Evolutionary conservation across 2,329 filamentous ascomycete species (phyloP), one percentile per base, ranked within the genome.

Genomic region (Penicillium decumbens): DNA sequence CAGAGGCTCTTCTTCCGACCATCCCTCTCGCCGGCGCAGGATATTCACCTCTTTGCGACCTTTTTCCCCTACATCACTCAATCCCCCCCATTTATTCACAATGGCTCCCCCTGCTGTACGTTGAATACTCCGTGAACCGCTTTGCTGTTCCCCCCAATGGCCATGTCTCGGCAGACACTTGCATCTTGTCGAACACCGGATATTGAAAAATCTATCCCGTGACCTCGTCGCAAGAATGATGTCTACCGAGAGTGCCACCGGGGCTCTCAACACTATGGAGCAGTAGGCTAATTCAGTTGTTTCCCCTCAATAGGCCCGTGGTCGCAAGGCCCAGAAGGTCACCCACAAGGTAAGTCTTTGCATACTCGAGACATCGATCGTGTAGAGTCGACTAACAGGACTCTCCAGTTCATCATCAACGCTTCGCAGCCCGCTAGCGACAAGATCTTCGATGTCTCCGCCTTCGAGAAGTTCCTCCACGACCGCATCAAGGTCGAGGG

Each of bases 381-480:
- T 13, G n/a, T 29, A 32, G 18, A 37, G 33, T 37, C 38, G 23
- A 41, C 46, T 51, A 49, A 42, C 30, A 45, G 8, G 15, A 38
- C 28, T 15, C 53, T 50, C 47, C 65, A 95, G 92, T 98, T 89
- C 86, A 86, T 95, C 82, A 97, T 98, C 88, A 95, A 98, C 82
- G 92, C 91, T 77, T 91, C 89, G 71, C 92, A 97, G 80, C 93
- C 93, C 70, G 91, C 91, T 67, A 88, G 84, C 80, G 93, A 98
- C 84, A 97, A 97, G 87, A 98, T 98, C 84, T 97, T 98, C 85
- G 93, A 98, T 77, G 85, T 95, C 75, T 85, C 88, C 69, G 91
- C 91, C 66, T 98, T 98, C 77, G 91, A 96, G 81, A 97, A 97
- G 85, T 98, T 98, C 88, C 88, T 98, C 60, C 91, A 96, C 84